These are phyloP conservation scores for Apiospora pterosperma DNA, from an alignment of 2,329 filamentous ascomycete species.

Conservation along the genomic window DNA sequence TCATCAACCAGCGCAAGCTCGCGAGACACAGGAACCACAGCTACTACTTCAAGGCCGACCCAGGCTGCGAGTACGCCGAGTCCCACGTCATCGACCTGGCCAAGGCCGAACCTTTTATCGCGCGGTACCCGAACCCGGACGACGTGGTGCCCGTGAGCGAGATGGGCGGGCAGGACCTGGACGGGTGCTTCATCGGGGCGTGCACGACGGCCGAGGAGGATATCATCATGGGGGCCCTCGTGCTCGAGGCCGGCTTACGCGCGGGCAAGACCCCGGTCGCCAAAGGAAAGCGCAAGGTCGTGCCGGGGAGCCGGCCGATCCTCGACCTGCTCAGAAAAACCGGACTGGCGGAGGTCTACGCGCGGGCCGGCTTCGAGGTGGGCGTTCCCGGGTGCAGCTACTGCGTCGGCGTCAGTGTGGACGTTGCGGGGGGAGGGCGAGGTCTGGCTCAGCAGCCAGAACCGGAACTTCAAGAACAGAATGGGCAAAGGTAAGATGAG, in stretches of 20 bases:
- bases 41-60: conserved; percentile 37
- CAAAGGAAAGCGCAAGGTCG: conserved; percentile 35
- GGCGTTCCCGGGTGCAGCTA: conserved; percentile 40
- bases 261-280: conserved; percentile 24
- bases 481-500: conserved; percentile 34
- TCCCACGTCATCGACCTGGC: conserved; percentile 34
- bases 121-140: conserved; percentile 39
- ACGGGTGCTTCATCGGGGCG: conserved; percentile 44
- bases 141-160: conserved; percentile 38
- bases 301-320: conserved; percentile 38
- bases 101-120: conserved; percentile 33
- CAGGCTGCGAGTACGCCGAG: conserved; percentile 33
- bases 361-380: conserved; percentile 37
- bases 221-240: conserved; percentile 37
- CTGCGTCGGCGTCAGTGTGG: conserved; percentile 40
- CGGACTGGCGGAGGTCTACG: conserved; percentile 34
- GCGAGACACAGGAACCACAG: conserved; percentile 28
- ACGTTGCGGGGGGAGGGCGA: conserved; percentile 37
- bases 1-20: conserved; percentile 30
- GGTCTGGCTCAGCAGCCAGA: conserved; percentile 42
- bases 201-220: conserved; percentile 45
- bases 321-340: conserved; percentile 29
- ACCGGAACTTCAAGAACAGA: conserved; percentile 43
- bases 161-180: conserved; percentile 27
- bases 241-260: conserved; percentile 34